Evolutionary conservation across 495 filamentous ascomycete species (phyloP), one percentile per base, ranked within the genome.

Genomic region (Penicillium daleae): DNA sequence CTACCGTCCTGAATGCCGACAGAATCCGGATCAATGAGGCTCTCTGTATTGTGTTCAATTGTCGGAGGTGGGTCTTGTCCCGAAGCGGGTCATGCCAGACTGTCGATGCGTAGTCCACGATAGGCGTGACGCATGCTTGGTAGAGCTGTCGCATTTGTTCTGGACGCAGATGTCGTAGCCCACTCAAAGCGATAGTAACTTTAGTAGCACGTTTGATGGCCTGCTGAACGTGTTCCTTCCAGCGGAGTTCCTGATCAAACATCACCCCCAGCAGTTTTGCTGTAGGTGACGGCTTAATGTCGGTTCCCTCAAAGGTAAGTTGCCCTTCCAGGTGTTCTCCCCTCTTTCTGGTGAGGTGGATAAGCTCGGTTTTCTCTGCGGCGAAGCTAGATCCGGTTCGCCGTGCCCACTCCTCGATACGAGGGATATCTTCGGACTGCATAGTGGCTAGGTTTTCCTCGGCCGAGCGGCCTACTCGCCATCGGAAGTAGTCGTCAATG

Each of bases 401-500:
- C 6, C 46, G 42, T 0, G 62, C 64, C 71, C 54, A 71, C n/a
- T 0, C 13, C 26, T 73, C 60, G 31, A 40, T 71, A 0, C 68
- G 59, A 3, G 68, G 60, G 7, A 71, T 67, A 10, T 46, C 42
- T 24, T 46, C 42, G 2, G 21, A 46, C 4, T 66, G 44, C 5
- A 70, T 62, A 15, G 48, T 66, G 4, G 33, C 56, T 21, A 69
- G 1, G 48, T 74, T 74, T 2, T 64, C 54, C 21, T 70, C 65
- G n/a, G 66, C 62, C 4, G 61, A 63, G 8, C n/a, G 35, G 4
- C 65, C 65, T 4, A 59, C 65, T 19, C 57, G 62, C 66, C 61
- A 68, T 9, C 64, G 56, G 26, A 71, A 71, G 48, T 69, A 71
- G 55, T 71, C 62, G n/a, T 74, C 59, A 31, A 71, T 74, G 27